Base-by-base conservation (phyloP, 352 stramenopile genomes). In the Thraustochytrium sp. region DNA sequence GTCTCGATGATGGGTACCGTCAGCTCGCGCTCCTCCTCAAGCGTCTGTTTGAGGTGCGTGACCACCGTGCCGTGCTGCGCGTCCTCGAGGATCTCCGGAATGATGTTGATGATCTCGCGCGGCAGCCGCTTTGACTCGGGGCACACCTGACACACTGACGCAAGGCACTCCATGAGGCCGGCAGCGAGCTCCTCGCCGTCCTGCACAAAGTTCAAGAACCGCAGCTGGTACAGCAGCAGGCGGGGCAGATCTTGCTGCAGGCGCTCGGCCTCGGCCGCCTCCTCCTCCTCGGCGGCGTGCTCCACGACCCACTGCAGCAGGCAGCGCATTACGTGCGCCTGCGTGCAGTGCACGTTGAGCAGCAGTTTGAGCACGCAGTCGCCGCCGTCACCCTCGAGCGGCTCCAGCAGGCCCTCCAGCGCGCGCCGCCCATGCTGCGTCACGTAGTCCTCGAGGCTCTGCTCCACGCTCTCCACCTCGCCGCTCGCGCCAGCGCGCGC, bases 161-260 rank as follows among this genome's bases (percentile, higher is more conserved):
- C 46, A 18, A 80, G 38, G n/a, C 31, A 55, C 38, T 80, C 68
- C 48, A 64, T 80, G 18, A 80, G 51, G 38, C 38, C 23, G 23
- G n/a, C 31, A 34, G 68, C 68, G 37, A 80, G 68, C 42, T 46
- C 44, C 29, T 80, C 53, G 37, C 68, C 68, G 42, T 80, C 49
- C 68, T 80, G 44, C 23, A 80, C 53, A 80, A 80, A 80, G 51
- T 80, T 80, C 5, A 80, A 26, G 51, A 80, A 80, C 13, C 68
- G 42, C 48, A 80, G 42, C 53, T 80, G 68, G 36, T 72, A 72
- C 13, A 80, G 34, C 8, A 80, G 68, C 23, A 40, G 34, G 21
- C 68, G 48, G 34, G 68, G 34, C 26, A 80, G 48, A 16, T 80
- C 44, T 26, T 80, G 34, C 37, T 64, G 48, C 13, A 77, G 49